Evolutionary conservation across 352 stramenopile species (phyloP), one percentile per base, ranked within the genome.

Genomic region (Phytophthora sansomeana): DNA sequence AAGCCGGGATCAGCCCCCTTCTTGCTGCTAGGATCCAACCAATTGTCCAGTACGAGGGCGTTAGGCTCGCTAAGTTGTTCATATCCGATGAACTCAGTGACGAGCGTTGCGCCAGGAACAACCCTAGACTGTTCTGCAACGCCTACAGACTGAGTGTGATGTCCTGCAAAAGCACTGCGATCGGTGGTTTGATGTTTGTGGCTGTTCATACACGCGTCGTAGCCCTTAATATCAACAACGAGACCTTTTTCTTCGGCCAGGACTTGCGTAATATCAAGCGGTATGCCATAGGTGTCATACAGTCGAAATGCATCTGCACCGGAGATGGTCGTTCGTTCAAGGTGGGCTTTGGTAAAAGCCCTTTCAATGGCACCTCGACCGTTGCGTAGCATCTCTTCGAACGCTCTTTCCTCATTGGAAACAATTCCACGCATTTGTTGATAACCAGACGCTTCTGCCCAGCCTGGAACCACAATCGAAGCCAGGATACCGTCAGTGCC

Each of bases 241-340:
- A 92, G 44, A 7, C 82, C 83, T 6, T 77, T 75, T 58, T 91
- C 81, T 53, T 85, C 72, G 0, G 83, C 87, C 32, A 95, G 54
- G 7, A 83, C 68, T 38, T 93, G 77, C 9, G 81, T 93, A 39
- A 95, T 85, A 47, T 93, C 83, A 36, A 95, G 74, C 4, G 87
- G 81, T n/a, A 95, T 82, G 32, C 85, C 87, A 38, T 80, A 89
- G 10, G 85, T 93, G 41, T 95, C 80, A 56, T 92, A 95, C 2
- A 95, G 47, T 9, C 77, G 73, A 58, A 91, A 93, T 29, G 87
- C 80, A 17, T 93, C 79, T 10, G 30, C 58, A 13, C 85, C 87
- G 13, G 80, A 58, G 36, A 95, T 42, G 17, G 57, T 58, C 7
- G 53, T 36, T n/a, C 54, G 42, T 1, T 41, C 48, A 16, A 46